phyloP scores from a whole-genome alignment of 1,139 yeast species.

The Meyerozyma sp. region DNA sequence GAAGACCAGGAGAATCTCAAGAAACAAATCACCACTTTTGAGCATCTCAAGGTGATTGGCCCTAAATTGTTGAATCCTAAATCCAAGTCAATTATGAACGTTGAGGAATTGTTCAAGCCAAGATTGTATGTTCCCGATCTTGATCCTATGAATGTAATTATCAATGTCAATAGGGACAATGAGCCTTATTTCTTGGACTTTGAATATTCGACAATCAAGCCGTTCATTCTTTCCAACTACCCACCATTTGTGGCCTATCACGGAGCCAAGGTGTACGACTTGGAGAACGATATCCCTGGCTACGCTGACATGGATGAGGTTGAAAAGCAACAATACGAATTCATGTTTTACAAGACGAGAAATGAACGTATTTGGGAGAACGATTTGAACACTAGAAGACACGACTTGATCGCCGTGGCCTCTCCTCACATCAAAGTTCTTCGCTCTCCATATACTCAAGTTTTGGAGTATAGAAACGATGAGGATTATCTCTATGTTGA shows the following conservation, averaged over 20 bases:
- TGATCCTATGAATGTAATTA: constrained; percentile 82
- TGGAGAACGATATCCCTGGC: constrained; percentile 69
- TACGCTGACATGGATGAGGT: constrained; percentile 61
- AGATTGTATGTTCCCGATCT: constrained; percentile 76
- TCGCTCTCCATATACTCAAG: constrained; percentile 61
- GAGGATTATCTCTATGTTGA: constrained; percentile 64
- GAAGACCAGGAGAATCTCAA: constrained; percentile 39
- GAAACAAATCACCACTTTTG: constrained; percentile 53
- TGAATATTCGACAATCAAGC: constrained; percentile 75
- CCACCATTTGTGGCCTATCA: constrained; percentile 83
- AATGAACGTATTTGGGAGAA: constrained; percentile 87
- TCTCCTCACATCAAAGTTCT: constrained; percentile 70
- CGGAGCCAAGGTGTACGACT: constrained; percentile 79
- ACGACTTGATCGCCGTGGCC: constrained; percentile 69
- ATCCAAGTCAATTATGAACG: constrained; percentile 52
- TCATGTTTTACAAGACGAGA: constrained; percentile 84
- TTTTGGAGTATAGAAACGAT: constrained; percentile 56
- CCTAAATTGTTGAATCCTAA: constrained; percentile 49
- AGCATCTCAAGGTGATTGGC: constrained; percentile 50
- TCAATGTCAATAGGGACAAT: constrained; percentile 30
- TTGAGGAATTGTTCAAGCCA: constrained; percentile 61
- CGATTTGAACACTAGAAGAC: constrained; percentile 58
- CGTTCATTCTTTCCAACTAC: constrained; percentile 69
- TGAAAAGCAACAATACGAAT: constrained; percentile 76
- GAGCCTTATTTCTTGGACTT: constrained; percentile 64